Evolutionary conservation across 2,329 filamentous ascomycete species (phyloP).

Genomic region (Ophiostoma sp.): DNA sequence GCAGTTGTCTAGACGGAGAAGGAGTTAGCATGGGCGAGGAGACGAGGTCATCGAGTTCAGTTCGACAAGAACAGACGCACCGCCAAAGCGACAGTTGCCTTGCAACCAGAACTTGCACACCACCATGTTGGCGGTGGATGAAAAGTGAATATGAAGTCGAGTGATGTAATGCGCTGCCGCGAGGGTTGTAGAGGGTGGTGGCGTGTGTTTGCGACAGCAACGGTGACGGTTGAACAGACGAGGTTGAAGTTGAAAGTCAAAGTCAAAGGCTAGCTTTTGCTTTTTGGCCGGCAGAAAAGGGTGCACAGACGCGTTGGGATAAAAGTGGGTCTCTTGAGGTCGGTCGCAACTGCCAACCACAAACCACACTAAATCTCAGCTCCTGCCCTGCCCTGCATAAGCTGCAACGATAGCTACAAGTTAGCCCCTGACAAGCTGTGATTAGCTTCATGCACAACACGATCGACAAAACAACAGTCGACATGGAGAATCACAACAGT

Average conservation of each 20-base stretch:
- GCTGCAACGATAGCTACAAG: background rate
- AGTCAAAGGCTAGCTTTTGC: background rate
- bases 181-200: background rate
- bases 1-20: conserved; percentile 47
- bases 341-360: background rate
- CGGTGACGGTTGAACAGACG: background rate
- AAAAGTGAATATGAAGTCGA: background rate
- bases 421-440: background rate
- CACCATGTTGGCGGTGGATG: conserved; percentile 25
- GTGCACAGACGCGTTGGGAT: conserved; percentile 1
- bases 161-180: background rate
- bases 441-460: background rate
- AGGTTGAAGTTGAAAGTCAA: conserved; percentile 5
- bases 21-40: background rate
- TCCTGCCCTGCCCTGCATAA: background rate
- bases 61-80: conserved; percentile 39
- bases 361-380: background rate
- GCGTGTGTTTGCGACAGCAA: background rate
- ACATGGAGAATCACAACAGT: no score
- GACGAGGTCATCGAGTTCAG: background rate
- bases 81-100: conserved; percentile 54
- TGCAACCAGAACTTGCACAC: conserved; percentile 53
- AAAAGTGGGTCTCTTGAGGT: conserved; percentile 13
- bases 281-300: conserved; percentile 23
- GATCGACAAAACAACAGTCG: background rate